Evolutionary conservation across 2,329 filamentous ascomycete species (phyloP), one percentile per base, ranked within the genome.

Genomic region (Thelonectria discophora): DNA sequence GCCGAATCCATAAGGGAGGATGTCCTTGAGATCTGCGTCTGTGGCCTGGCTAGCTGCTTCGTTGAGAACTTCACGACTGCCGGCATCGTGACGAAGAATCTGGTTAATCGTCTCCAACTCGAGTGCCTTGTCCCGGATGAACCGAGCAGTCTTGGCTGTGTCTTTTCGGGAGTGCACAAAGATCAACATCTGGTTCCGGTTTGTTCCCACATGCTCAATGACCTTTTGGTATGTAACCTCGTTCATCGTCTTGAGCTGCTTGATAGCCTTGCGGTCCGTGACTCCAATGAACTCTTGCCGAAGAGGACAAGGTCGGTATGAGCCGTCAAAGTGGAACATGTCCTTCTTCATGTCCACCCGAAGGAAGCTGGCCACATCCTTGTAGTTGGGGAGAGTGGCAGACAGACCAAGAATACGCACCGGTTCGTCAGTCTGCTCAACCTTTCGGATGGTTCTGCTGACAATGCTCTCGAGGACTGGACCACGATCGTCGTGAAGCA

Each of bases 161-260:
- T 99, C 96, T 74, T 99, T 99, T 71, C 95, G 87, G 37, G 96
- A 99, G 76, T 99, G 96, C 6, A 99, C 95, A 74, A 99, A 99
- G 62, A 99, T 97, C 40, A 99, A 87, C 94, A 99, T 97, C 77
- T 99, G 95, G 72, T 99, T 97, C 65, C 92, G 88, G 73, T 96
- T 90, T 61, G 90, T 89, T 7, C 95, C 95, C 30, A 97, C 94
- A 74, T 98, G 94, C 77, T 99, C 95, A 56, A 99, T 86, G 27
- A 97, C 94, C 78, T 99, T 99, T 66, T 90, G 96, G 77, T 99
- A 99, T 60, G 93, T 97, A 56, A 99, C 94, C 71, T 99, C 95
- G 74, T 99, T 99, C 95, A 99, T 99, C 1, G 92, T 96, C 84
- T 98, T 97, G 56, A 99, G 82, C 77, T 99, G 95, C 79, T 98